Evolutionary conservation across 805 yeast species (phyloP).

Genomic region (Cyberlindnera euphorbiae): DNA sequence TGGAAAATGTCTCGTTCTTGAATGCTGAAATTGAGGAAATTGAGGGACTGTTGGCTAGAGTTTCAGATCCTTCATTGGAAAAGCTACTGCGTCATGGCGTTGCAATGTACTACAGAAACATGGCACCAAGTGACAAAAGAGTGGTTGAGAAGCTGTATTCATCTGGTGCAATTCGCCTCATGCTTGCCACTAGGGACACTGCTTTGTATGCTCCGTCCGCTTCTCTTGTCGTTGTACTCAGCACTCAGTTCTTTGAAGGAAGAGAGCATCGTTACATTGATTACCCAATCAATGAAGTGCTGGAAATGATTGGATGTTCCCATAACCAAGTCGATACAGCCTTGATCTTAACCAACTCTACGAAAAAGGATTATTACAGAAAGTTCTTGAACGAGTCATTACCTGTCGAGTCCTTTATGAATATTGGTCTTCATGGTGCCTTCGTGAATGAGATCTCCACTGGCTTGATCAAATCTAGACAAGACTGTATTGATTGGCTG

Average conservation of each 20-base stretch:
- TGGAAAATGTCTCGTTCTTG: conserved; percentile 36
- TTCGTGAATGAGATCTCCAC: conserved; percentile 72
- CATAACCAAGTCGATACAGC: conserved; percentile 37
- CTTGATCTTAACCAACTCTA: conserved; percentile 50
- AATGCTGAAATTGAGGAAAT: conserved; percentile 35
- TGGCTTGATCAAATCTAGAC: conserved; percentile 57
- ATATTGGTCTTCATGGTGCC: conserved; percentile 55
- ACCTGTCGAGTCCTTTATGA: conserved; percentile 79
- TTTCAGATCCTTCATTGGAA: conserved; percentile 43
- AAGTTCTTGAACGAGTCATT: conserved; percentile 68
- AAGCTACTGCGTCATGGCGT: conserved; percentile 52
- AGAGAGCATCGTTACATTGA: conserved; percentile 65
- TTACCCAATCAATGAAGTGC: conserved; percentile 57
- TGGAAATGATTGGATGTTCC: conserved; percentile 59
- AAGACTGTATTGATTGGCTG: conserved; percentile 88
- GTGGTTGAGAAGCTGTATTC: conserved; percentile 49
- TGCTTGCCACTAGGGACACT: conserved; percentile 61
- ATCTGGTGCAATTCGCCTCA: conserved; percentile 45
- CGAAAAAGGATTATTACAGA: conserved; percentile 58
- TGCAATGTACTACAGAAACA: conserved; percentile 55
- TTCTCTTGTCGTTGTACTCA: conserved; percentile 53
- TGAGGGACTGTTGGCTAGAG: conserved; percentile 35
- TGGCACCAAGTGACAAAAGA: conserved; percentile 50
- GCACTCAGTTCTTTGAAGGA: conserved; percentile 71
- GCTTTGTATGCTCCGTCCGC: conserved; percentile 47